phyloP scores from a whole-genome alignment of 805 yeast genomes.

The Cyberlindnera galapagoensis region DNA sequence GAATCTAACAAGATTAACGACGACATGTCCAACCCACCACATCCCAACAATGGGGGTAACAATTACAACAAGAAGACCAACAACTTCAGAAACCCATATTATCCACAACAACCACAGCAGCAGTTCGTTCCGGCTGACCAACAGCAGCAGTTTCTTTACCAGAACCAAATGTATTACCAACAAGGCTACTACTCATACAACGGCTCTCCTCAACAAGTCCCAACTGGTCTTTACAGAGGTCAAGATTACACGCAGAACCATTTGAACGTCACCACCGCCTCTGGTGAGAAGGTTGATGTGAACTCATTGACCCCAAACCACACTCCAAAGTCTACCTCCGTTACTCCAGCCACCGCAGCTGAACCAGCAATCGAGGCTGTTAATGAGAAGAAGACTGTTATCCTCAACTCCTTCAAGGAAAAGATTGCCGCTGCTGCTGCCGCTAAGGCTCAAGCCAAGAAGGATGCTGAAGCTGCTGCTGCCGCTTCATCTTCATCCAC shows the following conservation, averaged over 20 bases:
- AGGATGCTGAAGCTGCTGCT: slow-evolving; percentile 11
- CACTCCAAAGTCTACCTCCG: slow-evolving; percentile 16
- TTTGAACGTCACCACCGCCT: slow-evolving; percentile 18
- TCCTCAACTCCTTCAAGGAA: slow-evolving; percentile 9
- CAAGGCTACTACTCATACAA: slow-evolving; percentile 6
- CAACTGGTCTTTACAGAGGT: slow-evolving; percentile 7
- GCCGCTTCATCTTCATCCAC: slow-evolving; percentile 1
- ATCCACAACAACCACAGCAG: slow-evolving; percentile 3
- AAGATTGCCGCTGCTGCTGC: slow-evolving; percentile 13
- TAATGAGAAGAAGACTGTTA: slow-evolving; percentile 6
- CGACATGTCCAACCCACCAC: background rate
- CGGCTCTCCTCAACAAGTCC: slow-evolving; percentile 2
- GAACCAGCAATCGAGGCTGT: slow-evolving; percentile 11
- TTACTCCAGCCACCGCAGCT: slow-evolving; percentile 15
- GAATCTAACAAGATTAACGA: too few species aligned
- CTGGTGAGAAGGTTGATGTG: slow-evolving; percentile 23
- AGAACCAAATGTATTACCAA: slow-evolving; percentile 8
- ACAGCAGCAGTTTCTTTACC: slow-evolving; percentile 1
- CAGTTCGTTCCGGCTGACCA: slow-evolving; percentile 1
- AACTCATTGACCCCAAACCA: slow-evolving; percentile 10
- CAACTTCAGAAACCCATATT: slow-evolving; percentile 3
- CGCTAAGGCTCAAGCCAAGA: slow-evolving; percentile 11
- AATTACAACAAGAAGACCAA: slow-evolving; percentile 2
- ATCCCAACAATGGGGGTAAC: slow-evolving; percentile 2
- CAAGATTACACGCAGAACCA: slow-evolving; percentile 8